These are phyloP conservation scores for Aspergillus latus DNA, from an alignment of 2,329 filamentous ascomycete genomes.

Conservation along the genomic window DNA sequence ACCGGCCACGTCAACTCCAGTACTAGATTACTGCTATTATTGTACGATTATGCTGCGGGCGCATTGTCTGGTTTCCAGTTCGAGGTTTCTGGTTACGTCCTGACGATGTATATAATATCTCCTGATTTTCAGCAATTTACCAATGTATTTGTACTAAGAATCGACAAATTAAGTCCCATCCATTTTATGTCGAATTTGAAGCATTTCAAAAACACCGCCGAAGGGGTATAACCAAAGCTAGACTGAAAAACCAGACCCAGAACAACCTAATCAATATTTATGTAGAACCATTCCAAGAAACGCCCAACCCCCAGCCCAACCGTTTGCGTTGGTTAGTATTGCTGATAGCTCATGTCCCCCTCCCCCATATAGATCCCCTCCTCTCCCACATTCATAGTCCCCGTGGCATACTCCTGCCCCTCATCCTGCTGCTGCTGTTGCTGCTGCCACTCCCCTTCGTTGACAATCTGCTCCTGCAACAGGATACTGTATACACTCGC, in stretches of 20 bases:
- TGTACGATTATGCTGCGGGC: conserved; percentile 11
- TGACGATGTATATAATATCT: conserved; percentile 29
- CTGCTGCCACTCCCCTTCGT: conserved; percentile 49
- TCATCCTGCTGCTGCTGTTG: conserved; percentile 23
- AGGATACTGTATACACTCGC: conserved; percentile 99
- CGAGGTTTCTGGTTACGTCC: conserved; percentile 1
- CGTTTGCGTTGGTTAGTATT: conserved; percentile 9
- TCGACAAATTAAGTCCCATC: not conserved
- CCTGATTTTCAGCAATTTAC: conserved; percentile 15
- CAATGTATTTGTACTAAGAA: conserved; percentile 10
- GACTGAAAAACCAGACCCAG: conserved; percentile 14
- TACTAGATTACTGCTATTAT: not conserved
- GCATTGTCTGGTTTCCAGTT: conserved; percentile 14
- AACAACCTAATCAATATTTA: not conserved
- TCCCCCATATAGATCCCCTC: conserved; percentile 15
- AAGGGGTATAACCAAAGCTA: conserved; percentile 8
- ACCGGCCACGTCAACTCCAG: conserved; percentile 27
- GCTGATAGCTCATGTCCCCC: conserved; percentile 28
- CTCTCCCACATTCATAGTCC: conserved; percentile 23
- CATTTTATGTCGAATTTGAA: not conserved
- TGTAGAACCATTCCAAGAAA: not conserved
- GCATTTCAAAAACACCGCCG: not conserved
- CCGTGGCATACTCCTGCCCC: conserved; percentile 20
- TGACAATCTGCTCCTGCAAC: conserved; percentile 90
- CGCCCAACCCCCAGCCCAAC: conserved; percentile 1